Evolutionary conservation across 768 basidiomycete genomes (phyloP), one percentile per base, ranked within the genome.

Genomic region (Kwoniella bestiolae): DNA sequence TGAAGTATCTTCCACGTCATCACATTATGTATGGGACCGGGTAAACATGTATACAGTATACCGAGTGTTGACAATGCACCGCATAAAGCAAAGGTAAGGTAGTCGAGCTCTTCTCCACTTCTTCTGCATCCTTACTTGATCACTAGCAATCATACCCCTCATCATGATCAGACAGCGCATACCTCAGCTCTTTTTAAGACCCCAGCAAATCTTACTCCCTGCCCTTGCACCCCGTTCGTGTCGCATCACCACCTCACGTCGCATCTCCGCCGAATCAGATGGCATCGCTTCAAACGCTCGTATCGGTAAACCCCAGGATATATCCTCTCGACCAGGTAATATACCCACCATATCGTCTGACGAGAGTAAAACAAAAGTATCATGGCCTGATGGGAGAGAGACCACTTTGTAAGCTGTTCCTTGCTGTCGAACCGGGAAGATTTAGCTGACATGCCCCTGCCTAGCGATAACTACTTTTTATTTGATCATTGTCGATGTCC

Each of bases 401-500:
- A 90, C 91, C 2, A 84, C 88, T 81, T 94, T 89, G 92, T 92
- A 77, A 68, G 90, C 31, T 9, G 3, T 44, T n/a, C 5, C 26
- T 59, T 11, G 12, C 3, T 35, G 6, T 53, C 0, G 5, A 41
- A 14, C 38, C 38, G 12, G 3, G 5, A 31, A n/a, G 0, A 11
- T 12, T 23, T 11, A 31, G 26, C 26, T 26, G 45, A 29, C 45
- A 26, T 25, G 18, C 18, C n/a, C 12, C 41, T 21, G 3, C 70
- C 26, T 0, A 97, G 94, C 76, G 92, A 95, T 77, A 88, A 93
- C 73, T 86, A 92, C 44, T 96, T 92, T 90, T 83, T 97, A 25
- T 84, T 92, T 47, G 95, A 97, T 75, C 94, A 97, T 70, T 98
- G 95, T 78, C 85, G 93, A 34, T 96, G 93, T 79, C 83, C 89